Evolutionary conservation across 495 filamentous ascomycete species (phyloP), one percentile per base, ranked within the genome.

Genomic region (Thermothielavioides terrestris): DNA sequence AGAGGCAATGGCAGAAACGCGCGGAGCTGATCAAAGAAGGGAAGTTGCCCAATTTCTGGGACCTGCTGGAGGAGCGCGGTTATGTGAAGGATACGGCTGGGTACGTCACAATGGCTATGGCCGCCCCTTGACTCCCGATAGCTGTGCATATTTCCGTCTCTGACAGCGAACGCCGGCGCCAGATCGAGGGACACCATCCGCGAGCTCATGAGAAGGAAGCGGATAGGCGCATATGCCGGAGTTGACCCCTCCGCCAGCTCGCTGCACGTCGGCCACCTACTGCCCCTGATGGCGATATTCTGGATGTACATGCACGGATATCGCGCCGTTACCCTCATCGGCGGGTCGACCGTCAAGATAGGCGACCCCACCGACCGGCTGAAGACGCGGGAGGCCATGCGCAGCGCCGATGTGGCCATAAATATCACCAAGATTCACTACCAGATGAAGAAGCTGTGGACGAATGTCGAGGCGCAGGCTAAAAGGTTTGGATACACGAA

Each of bases 231-330:
- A 42, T 99, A 99, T 61, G 84, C 85, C 32, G 92, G 92, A 49
- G 76, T 99, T 41, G 92, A 99, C 58, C 89, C 92, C 11, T 96
- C 94, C 0, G 94, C 91, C 3, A 76, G 79, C 22, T 95, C 90
- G 4, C 71, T 97, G 55, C 92, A 99, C 63, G 73, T 97, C 46
- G 92, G 92, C 26, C 89, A 99, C 65, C 79, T 99, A 48, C 68
- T 97, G 9, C 91, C 92, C 8, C 75, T 97, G 35, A 97, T 99
- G 92, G 81, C 88, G 1, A 67, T 96, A 23, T 91, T 89, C 50
- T 96, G 92, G 86, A 84, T 88, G 72, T 94, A 91, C 62, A 71
- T 94, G 32, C 79, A 89, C 68, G 91, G 92, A 12, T 83, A 85
- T 55, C 73, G 78, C 26, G 74, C 86, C 12, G 75, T 85, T 20